These are phyloP conservation scores for Carex myosuroides DNA, from an alignment of 176 grass and related monocot species.

Conservation along the genomic window DNA sequence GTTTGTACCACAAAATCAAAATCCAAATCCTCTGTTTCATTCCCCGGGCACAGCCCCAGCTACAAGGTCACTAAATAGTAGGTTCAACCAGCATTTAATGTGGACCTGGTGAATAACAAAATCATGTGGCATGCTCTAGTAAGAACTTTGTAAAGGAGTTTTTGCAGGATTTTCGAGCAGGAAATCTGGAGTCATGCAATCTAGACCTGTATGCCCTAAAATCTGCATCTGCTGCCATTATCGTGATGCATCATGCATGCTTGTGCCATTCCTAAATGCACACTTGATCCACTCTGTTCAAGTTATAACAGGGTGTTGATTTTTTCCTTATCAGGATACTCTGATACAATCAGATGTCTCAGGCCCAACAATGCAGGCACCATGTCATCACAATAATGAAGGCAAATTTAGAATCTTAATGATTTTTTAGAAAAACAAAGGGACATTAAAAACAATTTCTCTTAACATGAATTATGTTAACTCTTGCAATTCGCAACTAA, in stretches of 20 bases:
- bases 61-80: background rate
- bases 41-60: background rate
- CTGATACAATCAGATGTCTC: background rate
- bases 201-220: background rate
- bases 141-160: background rate
- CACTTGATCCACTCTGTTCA: background rate
- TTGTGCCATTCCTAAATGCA: background rate
- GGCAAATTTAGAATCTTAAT: background rate
- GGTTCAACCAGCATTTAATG: background rate
- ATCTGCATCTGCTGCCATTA: background rate
- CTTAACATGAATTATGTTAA: background rate
- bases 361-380: background rate
- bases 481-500: background rate
- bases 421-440: background rate
- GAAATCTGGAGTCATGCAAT: background rate
- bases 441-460: background rate
- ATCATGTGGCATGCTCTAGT: background rate
- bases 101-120: background rate
- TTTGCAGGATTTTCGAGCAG: background rate
- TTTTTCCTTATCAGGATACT: background rate
- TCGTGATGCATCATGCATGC: background rate
- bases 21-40: background rate
- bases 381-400: background rate
- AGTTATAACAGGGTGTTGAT: background rate
- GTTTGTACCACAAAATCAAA: background rate